phyloP scores from a whole-genome alignment of 164 flowering plant genomes.

The Amborella trichopoda region DNA sequence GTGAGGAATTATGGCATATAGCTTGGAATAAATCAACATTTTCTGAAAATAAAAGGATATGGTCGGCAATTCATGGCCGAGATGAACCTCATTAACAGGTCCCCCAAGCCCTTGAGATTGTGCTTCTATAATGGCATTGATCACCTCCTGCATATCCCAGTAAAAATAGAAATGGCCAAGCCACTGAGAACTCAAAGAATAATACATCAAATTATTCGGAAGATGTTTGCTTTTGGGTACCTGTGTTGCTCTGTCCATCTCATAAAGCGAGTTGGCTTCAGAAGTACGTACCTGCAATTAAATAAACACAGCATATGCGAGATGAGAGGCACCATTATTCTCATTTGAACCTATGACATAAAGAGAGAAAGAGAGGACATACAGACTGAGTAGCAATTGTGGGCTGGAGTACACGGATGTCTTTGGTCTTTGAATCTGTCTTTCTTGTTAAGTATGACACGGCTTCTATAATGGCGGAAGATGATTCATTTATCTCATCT shows the following conservation, averaged over 20 bases:
- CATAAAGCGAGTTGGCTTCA: conserved; percentile 80
- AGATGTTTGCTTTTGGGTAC: conserved; percentile 3
- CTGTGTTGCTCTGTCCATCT: conserved; percentile 86
- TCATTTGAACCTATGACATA: neutral
- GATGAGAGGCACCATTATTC: neutral
- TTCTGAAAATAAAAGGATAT: conserved; percentile 15
- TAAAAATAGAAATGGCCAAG: neutral
- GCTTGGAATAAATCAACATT: neutral
- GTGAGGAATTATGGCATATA: too few species aligned
- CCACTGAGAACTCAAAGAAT: neutral
- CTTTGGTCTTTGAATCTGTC: conserved; percentile 61
- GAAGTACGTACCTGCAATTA: conserved; percentile 25
- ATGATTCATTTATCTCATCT: conserved; percentile 49
- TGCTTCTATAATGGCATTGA: conserved; percentile 68
- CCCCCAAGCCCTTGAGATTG: conserved; percentile 70
- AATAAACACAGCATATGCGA: neutral
- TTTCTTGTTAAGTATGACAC: conserved; percentile 66
- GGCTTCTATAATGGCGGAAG: conserved; percentile 55
- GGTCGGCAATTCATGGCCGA: conserved; percentile 48
- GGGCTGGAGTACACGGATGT: conserved; percentile 70
- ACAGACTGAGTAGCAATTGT: conserved; percentile 83
- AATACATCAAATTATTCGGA: neutral
- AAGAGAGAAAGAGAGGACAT: conserved; percentile 2
- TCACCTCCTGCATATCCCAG: conserved; percentile 39
- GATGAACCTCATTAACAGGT: conserved; percentile 40